Conservation (phyloP, 345 rosid species). For the Angophora floribunda region DNA sequence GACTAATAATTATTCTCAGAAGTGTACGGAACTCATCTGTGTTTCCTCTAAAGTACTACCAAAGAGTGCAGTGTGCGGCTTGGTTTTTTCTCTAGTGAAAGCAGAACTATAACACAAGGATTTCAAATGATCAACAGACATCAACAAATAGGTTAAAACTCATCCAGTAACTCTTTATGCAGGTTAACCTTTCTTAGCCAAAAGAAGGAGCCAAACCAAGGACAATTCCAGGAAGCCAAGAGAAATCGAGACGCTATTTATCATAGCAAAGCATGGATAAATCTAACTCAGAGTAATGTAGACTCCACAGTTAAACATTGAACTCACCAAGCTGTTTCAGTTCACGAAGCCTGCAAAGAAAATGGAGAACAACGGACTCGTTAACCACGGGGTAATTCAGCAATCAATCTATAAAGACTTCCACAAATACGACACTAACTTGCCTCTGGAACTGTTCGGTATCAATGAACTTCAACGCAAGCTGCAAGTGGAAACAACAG, state of each 20-base stretch:
- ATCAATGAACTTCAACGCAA: constrained; percentile 69
- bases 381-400: background rate
- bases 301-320: background rate
- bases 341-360: constrained; percentile 71
- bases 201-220: background rate
- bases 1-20: background rate
- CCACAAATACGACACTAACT: background rate
- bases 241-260: background rate
- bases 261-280: background rate
- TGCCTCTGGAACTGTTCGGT: constrained; percentile 94
- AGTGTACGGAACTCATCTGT: background rate
- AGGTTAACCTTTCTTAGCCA: background rate
- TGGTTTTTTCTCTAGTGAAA: background rate
- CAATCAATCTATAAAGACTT: background rate
- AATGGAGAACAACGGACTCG: background rate
- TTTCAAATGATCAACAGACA: background rate
- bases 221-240: background rate
- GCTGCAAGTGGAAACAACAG: constrained; percentile 27
- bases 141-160: background rate
- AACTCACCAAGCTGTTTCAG: constrained; percentile 88
- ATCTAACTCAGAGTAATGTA: background rate
- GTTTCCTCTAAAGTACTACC: background rate
- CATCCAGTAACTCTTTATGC: background rate
- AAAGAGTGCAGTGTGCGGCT: background rate
- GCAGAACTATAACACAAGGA: background rate